Percentiles rank a stretch among this genome's conserved stretches.
These are phyloP conservation scores for Boletellus deceptivus DNA, from an alignment of 1,284 basidiomycete genomes.

Conservation along the genomic window DNA sequence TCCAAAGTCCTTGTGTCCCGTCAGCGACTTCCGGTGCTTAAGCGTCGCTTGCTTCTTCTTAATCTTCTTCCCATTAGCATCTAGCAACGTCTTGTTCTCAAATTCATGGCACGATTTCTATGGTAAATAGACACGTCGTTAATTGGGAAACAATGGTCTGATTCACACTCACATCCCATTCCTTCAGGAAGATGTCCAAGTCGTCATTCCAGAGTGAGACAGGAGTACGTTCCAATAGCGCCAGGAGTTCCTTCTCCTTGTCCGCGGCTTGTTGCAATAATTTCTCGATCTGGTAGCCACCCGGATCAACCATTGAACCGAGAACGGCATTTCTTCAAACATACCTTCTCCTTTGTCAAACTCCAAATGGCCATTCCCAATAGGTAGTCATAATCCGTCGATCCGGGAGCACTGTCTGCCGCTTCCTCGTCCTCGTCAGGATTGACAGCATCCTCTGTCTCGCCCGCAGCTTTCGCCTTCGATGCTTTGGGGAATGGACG, in stretches of 20 bases:
- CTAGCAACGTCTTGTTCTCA: constrained; percentile 52
- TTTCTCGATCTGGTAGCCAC: constrained; percentile 70
- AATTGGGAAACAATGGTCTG: neutral
- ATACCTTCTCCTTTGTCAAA: constrained; percentile 90
- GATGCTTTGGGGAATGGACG: constrained; percentile 81
- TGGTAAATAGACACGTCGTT: constrained; percentile 16
- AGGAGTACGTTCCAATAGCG: constrained; percentile 77
- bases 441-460: constrained; percentile 65
- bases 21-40: constrained; percentile 64
- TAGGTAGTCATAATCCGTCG: constrained; percentile 90
- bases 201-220: constrained; percentile 91
- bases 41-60: constrained; percentile 79
- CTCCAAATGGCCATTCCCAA: constrained; percentile 95
- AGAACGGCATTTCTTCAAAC: constrained; percentile 15
- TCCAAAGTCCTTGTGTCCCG: constrained; percentile 49
- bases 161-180: constrained; percentile 72
- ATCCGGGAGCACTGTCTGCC: constrained; percentile 40
- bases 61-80: constrained; percentile 58
- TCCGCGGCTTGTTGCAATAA: constrained; percentile 77
- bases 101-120: constrained; percentile 65
- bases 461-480: constrained; percentile 71
- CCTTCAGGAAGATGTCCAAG: constrained; percentile 77
- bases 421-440: constrained; percentile 62
- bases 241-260: constrained; percentile 84
- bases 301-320: constrained; percentile 6